Base-by-base conservation (phyloP, 2,329 filamentous ascomycete species). In the Colletotrichum gloeosporioides region DNA sequence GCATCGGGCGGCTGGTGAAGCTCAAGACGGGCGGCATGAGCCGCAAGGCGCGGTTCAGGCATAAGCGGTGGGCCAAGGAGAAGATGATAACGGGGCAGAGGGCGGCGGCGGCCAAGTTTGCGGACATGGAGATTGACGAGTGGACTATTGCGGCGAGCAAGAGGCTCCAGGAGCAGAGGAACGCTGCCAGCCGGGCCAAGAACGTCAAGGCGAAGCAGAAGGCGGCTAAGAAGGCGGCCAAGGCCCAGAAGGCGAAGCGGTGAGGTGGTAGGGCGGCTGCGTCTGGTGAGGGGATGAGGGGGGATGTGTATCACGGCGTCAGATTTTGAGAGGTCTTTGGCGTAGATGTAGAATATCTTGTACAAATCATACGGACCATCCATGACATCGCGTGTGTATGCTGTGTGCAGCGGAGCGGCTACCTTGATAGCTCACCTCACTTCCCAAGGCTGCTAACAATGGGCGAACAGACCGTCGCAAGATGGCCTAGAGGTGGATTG, bases 1-100 rank as follows among this genome's bases (percentile, higher is more conserved):
- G 88, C 31, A 90, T 92, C 64, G 91, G 91, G 15, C 87, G 88
- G 12, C 84, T 92, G 64, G 86, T 88, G 29, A 86, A 88, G 71
- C 88, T 89, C 81, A 84, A 86, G 27, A 27, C 72, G 32, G 66
- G 67, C 32, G 55, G 73, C 22, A 76, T 69, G 69, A 89, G 89
- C 76, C 85, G 90, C 63, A 89, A 88, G 82, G 86, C 88, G 78
- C 86, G 84, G 80, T 85, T 90, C 80, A 83, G 89, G 59, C 83
- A 87, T 70, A 80, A 86, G 65, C 79, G 86, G 69, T 88, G 86
- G 85, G 85, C 84, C 71, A 80, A 84, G 22, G 87, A 88, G 83
- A 80, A 83, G 71, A 85, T 86, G n/a, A 53, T 73, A 18, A 83
- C 82, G 72, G 86, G 86, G 1, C 84, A 87, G 83, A 82, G 82